Evolutionary conservation across 2,329 filamentous ascomycete genomes (phyloP), one percentile per base, ranked within the genome.

Genomic region (Penicillium sp.): DNA sequence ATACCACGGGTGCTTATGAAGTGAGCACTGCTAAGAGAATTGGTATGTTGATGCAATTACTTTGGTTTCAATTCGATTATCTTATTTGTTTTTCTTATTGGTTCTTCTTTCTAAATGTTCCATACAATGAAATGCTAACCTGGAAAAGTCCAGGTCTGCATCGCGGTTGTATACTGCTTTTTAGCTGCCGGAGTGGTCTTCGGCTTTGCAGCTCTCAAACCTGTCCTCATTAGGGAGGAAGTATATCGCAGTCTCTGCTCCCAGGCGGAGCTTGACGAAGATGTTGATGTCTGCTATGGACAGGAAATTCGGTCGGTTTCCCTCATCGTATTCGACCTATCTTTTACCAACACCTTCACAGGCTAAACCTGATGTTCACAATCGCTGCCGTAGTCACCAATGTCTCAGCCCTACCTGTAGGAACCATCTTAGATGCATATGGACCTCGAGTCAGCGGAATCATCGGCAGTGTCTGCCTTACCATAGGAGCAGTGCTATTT

Each of bases 341-440:
- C 7, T 29, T 2, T 34, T 41, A 35, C 47, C 62, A 34, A 60
- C 48, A 14, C 19, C 4, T 13, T n/a, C 14, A 34, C 51, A 76
- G 74, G 59, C 80, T 96, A 54, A 96, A 96, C 69, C 77, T 96
- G 64, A 96, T 96, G 87, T 96, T 96, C 78, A 94, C 90, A 9
- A 82, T 91, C 35, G 91, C 91, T 26, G 91, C 91, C 23, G 91
- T 96, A 3, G 88, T 84, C 9, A 94, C 91, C 41, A 96, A 96
- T 65, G 87, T 96, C 16, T 89, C 86, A 40, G 91, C 91, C 34
- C 80, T 96, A 2, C 89, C 91, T 1, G 85, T 96, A 26, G 91
- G 92, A 42, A 89, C 90, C 2, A 87, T 96, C 41, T 82, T 96
- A 19, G 92, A 96, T 73, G 81, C 85, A 58, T 92, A 84, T 67